Evolutionary conservation across 768 basidiomycete species (phyloP).

Genomic region (Rhizopogon salebrosus): DNA sequence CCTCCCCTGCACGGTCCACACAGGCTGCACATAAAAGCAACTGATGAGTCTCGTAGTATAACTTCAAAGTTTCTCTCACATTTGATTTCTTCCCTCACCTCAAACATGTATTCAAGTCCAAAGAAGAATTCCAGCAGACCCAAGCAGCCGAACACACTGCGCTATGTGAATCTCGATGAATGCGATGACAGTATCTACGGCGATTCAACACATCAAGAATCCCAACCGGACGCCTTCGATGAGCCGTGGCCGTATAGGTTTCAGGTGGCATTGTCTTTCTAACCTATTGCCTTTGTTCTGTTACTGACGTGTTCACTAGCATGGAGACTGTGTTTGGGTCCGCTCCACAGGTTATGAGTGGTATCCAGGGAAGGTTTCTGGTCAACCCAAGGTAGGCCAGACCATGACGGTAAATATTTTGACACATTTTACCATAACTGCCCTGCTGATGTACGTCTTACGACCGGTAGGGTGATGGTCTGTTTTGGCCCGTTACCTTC

Average conservation of each 20-base stretch:
- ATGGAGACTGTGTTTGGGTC: slow-evolving; percentile 49
- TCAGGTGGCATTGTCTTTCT: slow-evolving; percentile 19
- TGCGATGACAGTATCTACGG: slow-evolving; percentile 22
- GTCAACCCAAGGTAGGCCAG: slow-evolving; percentile 37
- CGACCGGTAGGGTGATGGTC: slow-evolving; percentile 36
- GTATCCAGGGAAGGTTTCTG: slow-evolving; percentile 44
- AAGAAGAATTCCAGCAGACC: background rate
- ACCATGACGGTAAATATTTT: slow-evolving; percentile 39
- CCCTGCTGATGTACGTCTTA: background rate
- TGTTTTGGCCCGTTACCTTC: slow-evolving; percentile 53
- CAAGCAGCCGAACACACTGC: slow-evolving; percentile 4
- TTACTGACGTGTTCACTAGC: slow-evolving; percentile 21
- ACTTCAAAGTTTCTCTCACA: background rate
- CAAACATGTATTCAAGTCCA: background rate
- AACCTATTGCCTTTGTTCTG: background rate
- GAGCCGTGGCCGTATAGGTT: slow-evolving; percentile 52
- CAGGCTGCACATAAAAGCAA: background rate
- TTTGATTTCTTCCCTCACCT: background rate
- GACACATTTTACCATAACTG: background rate
- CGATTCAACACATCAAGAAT: slow-evolving; percentile 14
- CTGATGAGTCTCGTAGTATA: background rate
- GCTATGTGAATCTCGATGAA: slow-evolving; percentile 18
- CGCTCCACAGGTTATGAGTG: slow-evolving; percentile 45
- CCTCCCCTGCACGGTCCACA: background rate
- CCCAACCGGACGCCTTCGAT: slow-evolving; percentile 37